Evolutionary conservation across 1,284 basidiomycete species (phyloP).

Genomic region (Ganoderma meredithae): DNA sequence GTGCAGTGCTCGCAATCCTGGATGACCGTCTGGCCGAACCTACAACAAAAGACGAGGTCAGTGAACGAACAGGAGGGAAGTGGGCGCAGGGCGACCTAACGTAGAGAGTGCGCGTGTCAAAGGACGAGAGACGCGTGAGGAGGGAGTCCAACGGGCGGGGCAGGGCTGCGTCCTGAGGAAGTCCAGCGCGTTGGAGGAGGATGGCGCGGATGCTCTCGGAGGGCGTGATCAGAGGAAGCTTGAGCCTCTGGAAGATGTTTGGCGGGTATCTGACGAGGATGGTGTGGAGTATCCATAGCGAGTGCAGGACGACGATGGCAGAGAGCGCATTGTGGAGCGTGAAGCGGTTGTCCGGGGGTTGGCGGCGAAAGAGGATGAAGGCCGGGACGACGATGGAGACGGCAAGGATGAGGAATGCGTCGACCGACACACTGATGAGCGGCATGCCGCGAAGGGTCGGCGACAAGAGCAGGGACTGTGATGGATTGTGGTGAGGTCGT

Average conservation of each 20-base stretch:
- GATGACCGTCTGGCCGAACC: conserved; percentile 71
- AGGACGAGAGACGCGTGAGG: conserved; percentile 61
- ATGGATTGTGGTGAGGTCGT: neutral
- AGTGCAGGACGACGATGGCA: conserved; percentile 58
- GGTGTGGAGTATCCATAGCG: conserved; percentile 58
- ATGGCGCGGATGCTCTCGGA: conserved; percentile 57
- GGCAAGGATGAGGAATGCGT: conserved; percentile 39
- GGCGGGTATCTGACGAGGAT: conserved; percentile 59
- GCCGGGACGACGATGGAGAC: conserved; percentile 33
- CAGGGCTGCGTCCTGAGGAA: conserved; percentile 42
- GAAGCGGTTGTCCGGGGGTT: conserved; percentile 18
- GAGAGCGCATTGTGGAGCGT: conserved; percentile 36
- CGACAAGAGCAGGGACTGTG: neutral
- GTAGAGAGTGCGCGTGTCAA: conserved; percentile 66
- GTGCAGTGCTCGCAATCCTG: conserved; percentile 69
- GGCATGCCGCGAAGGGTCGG: neutral
- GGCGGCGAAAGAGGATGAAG: conserved; percentile 31
- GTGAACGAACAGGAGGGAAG: conserved; percentile 34
- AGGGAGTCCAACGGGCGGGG: conserved; percentile 58
- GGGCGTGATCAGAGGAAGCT: conserved; percentile 61
- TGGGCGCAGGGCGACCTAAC: conserved; percentile 53
- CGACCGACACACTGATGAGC: conserved; percentile 35
- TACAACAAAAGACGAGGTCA: conserved; percentile 1
- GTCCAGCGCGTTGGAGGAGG: conserved; percentile 49
- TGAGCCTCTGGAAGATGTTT: conserved; percentile 66